Evolutionary conservation across 306 rosid species (phyloP).

Genomic region (Lathyrus aphaca): DNA sequence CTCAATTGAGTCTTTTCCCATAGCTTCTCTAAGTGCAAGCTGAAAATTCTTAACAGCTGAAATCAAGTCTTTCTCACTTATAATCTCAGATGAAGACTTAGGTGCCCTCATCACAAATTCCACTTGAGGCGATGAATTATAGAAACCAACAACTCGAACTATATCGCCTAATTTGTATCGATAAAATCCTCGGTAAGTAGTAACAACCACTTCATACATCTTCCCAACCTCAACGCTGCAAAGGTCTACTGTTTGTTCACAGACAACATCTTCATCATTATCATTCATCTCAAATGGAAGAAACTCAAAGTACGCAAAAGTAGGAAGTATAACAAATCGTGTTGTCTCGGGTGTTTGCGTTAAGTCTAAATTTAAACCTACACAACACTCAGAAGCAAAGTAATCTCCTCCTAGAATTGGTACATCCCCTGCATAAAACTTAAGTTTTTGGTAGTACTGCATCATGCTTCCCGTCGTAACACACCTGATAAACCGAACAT

Average conservation of each 20-base stretch:
- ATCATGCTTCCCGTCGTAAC: slow-evolving; percentile 70
- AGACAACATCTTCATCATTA: slow-evolving; percentile 21
- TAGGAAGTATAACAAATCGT: slow-evolving; percentile 55
- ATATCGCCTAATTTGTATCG: slow-evolving; percentile 67
- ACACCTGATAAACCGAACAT: slow-evolving; percentile 54
- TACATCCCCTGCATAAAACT: slow-evolving; percentile 58
- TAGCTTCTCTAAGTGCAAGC: slow-evolving; percentile 39
- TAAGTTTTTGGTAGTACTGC: slow-evolving; percentile 59
- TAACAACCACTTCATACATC: slow-evolving; percentile 72
- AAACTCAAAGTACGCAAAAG: slow-evolving; percentile 75
- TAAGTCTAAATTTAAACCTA: slow-evolving; percentile 64
- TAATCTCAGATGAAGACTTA: slow-evolving; percentile 47
- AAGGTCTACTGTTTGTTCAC: slow-evolving; percentile 52
- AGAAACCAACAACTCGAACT: slow-evolving; percentile 62
- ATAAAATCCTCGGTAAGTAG: slow-evolving; percentile 66
- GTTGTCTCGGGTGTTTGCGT: slow-evolving; percentile 59
- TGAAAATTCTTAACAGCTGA: slow-evolving; percentile 52
- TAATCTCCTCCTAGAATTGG: slow-evolving; percentile 67
- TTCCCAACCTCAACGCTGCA: slow-evolving; percentile 59
- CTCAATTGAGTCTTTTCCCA: slow-evolving; percentile 40
- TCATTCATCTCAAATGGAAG: slow-evolving; percentile 60
- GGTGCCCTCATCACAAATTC: slow-evolving; percentile 73
- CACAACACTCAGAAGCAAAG: slow-evolving; percentile 65
- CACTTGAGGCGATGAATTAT: slow-evolving; percentile 56
- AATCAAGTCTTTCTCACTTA: slow-evolving; percentile 63